A percentile compares a stretch with the other conserved stretches of the same genome.
Conservation (phyloP, 1,284 basidiomycete genomes). For the Taiwanofungus camphoratus region DNA sequence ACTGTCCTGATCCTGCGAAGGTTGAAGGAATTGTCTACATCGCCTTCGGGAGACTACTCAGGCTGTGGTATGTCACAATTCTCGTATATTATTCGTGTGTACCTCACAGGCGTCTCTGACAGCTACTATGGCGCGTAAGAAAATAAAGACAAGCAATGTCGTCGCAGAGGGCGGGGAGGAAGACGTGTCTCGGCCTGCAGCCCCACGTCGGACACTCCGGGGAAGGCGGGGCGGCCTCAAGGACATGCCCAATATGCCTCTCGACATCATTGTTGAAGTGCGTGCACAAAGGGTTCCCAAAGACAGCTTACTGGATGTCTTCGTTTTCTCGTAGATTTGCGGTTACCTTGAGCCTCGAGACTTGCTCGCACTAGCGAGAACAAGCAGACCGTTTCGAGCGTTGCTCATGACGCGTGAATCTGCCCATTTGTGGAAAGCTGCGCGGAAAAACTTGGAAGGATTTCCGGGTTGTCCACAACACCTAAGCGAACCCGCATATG, state of each 20-base stretch:
- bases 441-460: slow-evolving; percentile 11
- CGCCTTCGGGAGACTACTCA: no score
- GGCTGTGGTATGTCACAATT: no score
- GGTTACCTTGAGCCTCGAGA: slow-evolving; percentile 40
- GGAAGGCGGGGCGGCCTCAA: slow-evolving; percentile 7
- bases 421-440: slow-evolving; percentile 37
- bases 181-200: no score
- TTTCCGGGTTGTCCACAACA: slow-evolving; percentile 27
- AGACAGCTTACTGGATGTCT: no score
- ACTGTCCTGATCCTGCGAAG: no score
- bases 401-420: slow-evolving; percentile 33
- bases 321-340: slow-evolving; percentile 33
- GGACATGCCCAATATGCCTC: slow-evolving; percentile 19
- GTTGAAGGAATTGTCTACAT: no score
- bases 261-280: slow-evolving; percentile 21
- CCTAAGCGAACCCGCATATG: slow-evolving; percentile 29
- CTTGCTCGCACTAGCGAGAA: slow-evolving; percentile 37
- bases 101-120: no score
- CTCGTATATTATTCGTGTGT: no score
- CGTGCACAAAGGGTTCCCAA: not conserved
- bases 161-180: no score
- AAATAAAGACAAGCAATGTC: no score
- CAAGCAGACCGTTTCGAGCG: slow-evolving; percentile 30
- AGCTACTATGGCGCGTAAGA: no score
- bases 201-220: not conserved